Evolutionary conservation across 495 filamentous ascomycete genomes (phyloP).

Genomic region (Hapsidospora chrysogenum): DNA sequence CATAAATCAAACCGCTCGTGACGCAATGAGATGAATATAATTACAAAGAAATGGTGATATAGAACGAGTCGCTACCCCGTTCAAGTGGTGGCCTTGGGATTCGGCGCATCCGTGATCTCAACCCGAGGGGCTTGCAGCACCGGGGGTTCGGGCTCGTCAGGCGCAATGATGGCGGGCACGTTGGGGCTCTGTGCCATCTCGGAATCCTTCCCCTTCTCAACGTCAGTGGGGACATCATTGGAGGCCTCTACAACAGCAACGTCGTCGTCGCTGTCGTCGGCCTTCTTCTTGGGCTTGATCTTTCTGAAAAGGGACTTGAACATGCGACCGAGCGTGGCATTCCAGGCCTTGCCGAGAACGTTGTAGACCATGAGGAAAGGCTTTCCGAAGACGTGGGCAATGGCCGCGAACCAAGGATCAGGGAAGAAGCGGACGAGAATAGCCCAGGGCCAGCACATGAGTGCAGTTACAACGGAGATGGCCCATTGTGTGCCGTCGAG

Average conservation of each 20-base stretch:
- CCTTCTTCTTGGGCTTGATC: not conserved
- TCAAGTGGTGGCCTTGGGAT: too few species aligned
- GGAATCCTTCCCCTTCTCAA: not conserved
- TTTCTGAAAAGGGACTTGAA: too few species aligned
- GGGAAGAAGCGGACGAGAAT: constrained; percentile 46
- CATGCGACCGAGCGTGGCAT: not conserved
- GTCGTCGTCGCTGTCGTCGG: not conserved
- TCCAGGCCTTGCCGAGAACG: not conserved
- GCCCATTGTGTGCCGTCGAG: constrained; percentile 59
- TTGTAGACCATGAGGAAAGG: not conserved
- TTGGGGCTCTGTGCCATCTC: not conserved
- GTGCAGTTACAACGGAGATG: constrained; percentile 51
- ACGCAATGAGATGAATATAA: too few species aligned
- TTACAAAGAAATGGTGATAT: not conserved
- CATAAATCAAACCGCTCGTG: too few species aligned
- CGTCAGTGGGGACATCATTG: not conserved
- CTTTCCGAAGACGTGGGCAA: constrained; percentile 25
- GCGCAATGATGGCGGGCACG: not conserved
- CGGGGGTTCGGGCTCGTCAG: not conserved
- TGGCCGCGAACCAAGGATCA: constrained; percentile 39
- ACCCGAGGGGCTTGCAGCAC: not conserved
- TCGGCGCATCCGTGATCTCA: not conserved
- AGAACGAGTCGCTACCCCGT: too few species aligned
- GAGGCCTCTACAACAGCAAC: not conserved
- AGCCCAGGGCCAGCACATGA: constrained; percentile 58